phyloP scores from a whole-genome alignment of 805 yeast genomes.

The Zygoascus biomembranicola region DNA sequence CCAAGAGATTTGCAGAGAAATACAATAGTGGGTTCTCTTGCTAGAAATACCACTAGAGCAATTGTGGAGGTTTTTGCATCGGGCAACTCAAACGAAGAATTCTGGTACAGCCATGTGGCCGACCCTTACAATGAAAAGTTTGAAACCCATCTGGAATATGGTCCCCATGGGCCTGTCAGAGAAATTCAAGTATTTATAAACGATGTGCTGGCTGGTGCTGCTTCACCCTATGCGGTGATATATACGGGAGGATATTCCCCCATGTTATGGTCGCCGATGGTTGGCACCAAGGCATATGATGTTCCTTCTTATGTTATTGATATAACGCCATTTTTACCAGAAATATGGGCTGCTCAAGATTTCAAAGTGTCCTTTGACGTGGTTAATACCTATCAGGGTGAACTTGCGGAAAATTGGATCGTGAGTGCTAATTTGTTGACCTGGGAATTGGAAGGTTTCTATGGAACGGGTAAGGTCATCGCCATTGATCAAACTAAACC shows the following conservation, averaged over 20 bases:
- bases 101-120: conserved; percentile 62
- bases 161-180: conserved; percentile 64
- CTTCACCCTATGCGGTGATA: conserved; percentile 62
- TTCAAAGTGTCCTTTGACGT: conserved; percentile 40
- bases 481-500: neutral
- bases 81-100: conserved; percentile 76
- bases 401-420: conserved; percentile 25
- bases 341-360: conserved; percentile 43
- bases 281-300: conserved; percentile 66
- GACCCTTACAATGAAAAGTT: conserved; percentile 24
- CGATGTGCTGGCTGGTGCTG: conserved; percentile 49
- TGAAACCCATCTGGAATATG: conserved; percentile 27
- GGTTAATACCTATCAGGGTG: conserved; percentile 8
- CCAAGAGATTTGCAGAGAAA: neutral
- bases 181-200: conserved; percentile 53
- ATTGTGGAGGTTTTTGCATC: conserved; percentile 52
- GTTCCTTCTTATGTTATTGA: conserved; percentile 60
- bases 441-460: conserved; percentile 22
- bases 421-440: conserved; percentile 25
- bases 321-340: conserved; percentile 59
- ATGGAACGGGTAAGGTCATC: conserved; percentile 18
- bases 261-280: conserved; percentile 72
- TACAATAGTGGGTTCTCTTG: conserved; percentile 20
- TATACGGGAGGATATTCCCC: conserved; percentile 82
- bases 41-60: conserved; percentile 52